A percentile compares a stretch with the other conserved stretches of the same genome.
phyloP scores from a whole-genome alignment of 1,284 basidiomycete species.

The Trametes sp. region DNA sequence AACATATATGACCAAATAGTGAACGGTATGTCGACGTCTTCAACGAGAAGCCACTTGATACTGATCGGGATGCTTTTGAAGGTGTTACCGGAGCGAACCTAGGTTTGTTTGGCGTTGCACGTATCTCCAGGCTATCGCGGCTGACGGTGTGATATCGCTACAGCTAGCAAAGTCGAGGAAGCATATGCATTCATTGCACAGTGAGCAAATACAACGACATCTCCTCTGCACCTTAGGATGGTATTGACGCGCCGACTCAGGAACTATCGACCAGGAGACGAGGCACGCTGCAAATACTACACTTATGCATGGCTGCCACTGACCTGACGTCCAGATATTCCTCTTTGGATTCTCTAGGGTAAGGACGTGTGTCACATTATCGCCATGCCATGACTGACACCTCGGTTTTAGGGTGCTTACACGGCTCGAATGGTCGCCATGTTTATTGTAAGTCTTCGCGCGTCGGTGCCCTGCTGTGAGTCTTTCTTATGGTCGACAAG shows the following conservation, averaged over 20 bases:
- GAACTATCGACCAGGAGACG: conserved; percentile 73
- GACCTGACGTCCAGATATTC: conserved; percentile 56
- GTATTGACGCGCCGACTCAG: conserved; percentile 41
- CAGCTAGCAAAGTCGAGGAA: conserved; percentile 75
- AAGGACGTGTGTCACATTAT: conserved; percentile 19
- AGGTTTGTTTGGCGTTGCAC: conserved; percentile 45
- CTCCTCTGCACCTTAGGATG: background rate
- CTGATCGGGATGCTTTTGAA: conserved; percentile 33
- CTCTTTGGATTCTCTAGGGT: conserved; percentile 79
- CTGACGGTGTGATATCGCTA: background rate
- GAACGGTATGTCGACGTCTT: conserved; percentile 37
- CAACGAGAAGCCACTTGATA: no score
- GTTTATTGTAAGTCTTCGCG: conserved; percentile 59
- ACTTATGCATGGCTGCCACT: background rate
- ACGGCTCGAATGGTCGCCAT: conserved; percentile 74
- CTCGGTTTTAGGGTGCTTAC: conserved; percentile 62
- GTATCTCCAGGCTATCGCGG: background rate
- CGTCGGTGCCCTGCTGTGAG: no score
- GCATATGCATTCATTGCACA: conserved; percentile 79
- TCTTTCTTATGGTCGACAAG: conserved; percentile 11
- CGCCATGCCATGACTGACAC: background rate
- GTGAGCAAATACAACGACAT: conserved; percentile 49
- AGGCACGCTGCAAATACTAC: conserved; percentile 50
- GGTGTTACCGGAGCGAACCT: conserved; percentile 66
- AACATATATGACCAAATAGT: conserved; percentile 57